Conservation (phyloP, 73 alveolate species). For the Paraurostyla sp. region DNA sequence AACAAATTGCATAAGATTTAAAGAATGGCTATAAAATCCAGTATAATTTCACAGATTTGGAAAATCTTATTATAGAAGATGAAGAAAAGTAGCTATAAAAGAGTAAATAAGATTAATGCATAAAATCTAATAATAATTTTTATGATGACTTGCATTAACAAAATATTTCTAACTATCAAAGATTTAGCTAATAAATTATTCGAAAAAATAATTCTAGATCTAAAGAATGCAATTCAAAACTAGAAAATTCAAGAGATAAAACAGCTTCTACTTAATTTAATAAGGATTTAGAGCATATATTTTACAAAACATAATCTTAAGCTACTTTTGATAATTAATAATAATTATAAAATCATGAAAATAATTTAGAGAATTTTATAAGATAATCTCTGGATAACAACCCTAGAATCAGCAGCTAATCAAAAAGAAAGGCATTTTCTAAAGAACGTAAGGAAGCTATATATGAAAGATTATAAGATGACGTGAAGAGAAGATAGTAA, state of each 20-base stretch:
- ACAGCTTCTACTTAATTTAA: too few relatives aligned
- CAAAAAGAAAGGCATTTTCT: not conserved
- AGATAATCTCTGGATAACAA: not conserved
- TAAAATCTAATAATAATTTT: too few relatives aligned
- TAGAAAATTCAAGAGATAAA: not conserved
- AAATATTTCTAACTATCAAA: too few relatives aligned
- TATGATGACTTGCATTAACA: too few relatives aligned
- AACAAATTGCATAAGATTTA: too few relatives aligned
- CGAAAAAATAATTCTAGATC: too few relatives aligned
- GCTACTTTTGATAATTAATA: not conserved
- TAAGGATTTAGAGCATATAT: conserved; percentile 1
- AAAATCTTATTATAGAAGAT: too few relatives aligned
- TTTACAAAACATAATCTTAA: conserved; percentile 2
- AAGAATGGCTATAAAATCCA: too few relatives aligned
- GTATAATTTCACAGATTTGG: too few relatives aligned
- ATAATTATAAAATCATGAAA: not conserved
- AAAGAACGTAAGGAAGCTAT: not conserved
- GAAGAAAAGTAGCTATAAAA: too few relatives aligned
- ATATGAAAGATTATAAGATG: not conserved
- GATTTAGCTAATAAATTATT: too few relatives aligned
- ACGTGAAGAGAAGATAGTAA: not conserved
- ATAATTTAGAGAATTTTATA: not conserved
- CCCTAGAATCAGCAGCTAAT: not conserved
- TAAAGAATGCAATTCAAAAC: not conserved
- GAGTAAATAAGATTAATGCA: too few relatives aligned